phyloP scores from a whole-genome alignment of 148 eudicot genomes.

The Vaccinium myrtillus region DNA sequence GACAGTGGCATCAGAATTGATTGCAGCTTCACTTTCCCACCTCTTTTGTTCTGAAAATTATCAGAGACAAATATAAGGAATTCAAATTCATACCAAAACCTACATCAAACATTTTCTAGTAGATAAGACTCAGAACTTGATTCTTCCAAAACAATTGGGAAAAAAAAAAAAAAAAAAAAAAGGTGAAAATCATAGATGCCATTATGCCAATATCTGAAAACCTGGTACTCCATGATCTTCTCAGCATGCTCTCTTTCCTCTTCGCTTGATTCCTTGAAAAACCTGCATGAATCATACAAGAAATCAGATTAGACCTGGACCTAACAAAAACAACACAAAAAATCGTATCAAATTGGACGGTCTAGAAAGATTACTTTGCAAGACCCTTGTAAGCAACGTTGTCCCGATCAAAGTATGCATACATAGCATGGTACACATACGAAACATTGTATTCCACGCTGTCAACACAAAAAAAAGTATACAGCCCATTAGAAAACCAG shows the following conservation, averaged over 20 bases:
- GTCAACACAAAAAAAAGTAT: conserved; percentile 22
- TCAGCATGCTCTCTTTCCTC: conserved; percentile 97
- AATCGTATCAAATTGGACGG: background rate
- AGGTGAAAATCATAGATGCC: background rate
- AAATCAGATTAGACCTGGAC: background rate
- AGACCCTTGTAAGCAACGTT: conserved; percentile 91
- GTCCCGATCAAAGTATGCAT: conserved; percentile 93
- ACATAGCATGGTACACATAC: conserved; percentile 89
- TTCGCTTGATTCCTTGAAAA: conserved; percentile 86
- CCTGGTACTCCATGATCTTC: conserved; percentile 96
- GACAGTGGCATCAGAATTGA: conserved; percentile 84
- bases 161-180: too few species aligned
- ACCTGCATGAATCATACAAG: conserved; percentile 36
- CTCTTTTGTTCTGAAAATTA: conserved; percentile 71
- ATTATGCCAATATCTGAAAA: conserved; percentile 21
- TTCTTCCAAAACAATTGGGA: background rate
- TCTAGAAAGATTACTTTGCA: conserved; percentile 57
- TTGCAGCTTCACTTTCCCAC: conserved; percentile 88
- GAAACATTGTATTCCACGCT: conserved; percentile 97
- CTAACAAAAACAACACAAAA: background rate
- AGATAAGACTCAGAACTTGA: background rate
- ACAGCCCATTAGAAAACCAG: background rate
- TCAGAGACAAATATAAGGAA: background rate
- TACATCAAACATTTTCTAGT: background rate
- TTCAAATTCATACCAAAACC: background rate